Percentiles rank a stretch among this genome's conserved stretches.
phyloP scores from a whole-genome alignment of 2,329 filamentous ascomycete genomes.

The Chaetomium sp. region DNA sequence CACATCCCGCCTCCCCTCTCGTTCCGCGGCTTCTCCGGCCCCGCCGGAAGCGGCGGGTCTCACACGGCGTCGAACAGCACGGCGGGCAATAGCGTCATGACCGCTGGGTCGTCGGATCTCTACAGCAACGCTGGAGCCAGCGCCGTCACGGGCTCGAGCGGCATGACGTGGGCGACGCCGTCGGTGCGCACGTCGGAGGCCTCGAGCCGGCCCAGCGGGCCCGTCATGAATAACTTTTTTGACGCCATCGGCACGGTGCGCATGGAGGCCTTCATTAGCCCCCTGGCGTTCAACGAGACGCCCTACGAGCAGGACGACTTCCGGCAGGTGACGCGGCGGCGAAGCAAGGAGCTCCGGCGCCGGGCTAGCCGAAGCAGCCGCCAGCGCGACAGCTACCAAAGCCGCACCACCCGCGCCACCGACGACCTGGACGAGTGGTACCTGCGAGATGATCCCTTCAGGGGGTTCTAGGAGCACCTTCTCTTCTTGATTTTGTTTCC shows the following conservation, averaged over 20 bases:
- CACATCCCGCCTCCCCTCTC: constrained; percentile 69
- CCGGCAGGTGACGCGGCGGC: constrained; percentile 50
- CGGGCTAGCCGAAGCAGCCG: constrained; percentile 58
- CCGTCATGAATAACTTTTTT: constrained; percentile 65
- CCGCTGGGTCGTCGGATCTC: constrained; percentile 39
- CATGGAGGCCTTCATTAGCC: constrained; percentile 94
- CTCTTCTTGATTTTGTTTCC: constrained; percentile 1
- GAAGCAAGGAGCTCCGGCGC: constrained; percentile 59
- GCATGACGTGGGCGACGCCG: constrained; percentile 39
- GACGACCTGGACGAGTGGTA: constrained; percentile 58
- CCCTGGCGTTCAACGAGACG: constrained; percentile 54
- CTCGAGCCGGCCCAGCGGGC: constrained; percentile 49
- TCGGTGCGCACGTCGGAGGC: constrained; percentile 60
- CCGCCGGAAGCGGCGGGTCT: constrained; percentile 46
- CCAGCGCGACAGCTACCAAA: constrained; percentile 55
- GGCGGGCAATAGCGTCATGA: constrained; percentile 53
- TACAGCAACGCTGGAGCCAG: constrained; percentile 37
- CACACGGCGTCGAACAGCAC: constrained; percentile 58
- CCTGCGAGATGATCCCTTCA: constrained; percentile 63
- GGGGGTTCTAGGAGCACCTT: constrained; percentile 52
- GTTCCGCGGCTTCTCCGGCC: constrained; percentile 76
- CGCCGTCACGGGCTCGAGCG: constrained; percentile 30
- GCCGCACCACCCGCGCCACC: constrained; percentile 48
- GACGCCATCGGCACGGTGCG: constrained; percentile 87
- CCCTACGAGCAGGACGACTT: constrained; percentile 55